These are phyloP conservation scores for Veloboletus limbatus DNA, from an alignment of 1,284 basidiomycete genomes.

Conservation along the genomic window DNA sequence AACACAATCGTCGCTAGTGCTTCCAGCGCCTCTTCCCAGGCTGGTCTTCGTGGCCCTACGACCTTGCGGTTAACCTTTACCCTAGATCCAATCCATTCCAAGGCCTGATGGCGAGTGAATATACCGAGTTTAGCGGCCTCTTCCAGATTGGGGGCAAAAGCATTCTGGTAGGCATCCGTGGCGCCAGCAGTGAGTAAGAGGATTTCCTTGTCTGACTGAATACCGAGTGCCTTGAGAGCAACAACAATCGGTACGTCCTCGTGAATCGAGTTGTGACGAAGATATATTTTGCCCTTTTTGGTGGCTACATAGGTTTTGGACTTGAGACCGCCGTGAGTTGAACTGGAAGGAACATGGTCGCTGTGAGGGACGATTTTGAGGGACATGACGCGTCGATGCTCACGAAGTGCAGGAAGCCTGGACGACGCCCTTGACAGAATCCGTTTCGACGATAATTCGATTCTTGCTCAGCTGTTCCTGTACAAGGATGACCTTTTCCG, in stretches of 20 bases:
- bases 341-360: slow-evolving; percentile 47
- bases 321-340: slow-evolving; percentile 95
- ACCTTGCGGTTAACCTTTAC: slow-evolving; percentile 87
- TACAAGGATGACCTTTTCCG: slow-evolving; percentile 98
- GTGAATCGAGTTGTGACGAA: slow-evolving; percentile 98
- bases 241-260: slow-evolving; percentile 97
- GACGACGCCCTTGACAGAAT: slow-evolving; percentile 87
- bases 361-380: slow-evolving; percentile 9
- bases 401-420: slow-evolving; percentile 97
- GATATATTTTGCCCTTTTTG: slow-evolving; percentile 91
- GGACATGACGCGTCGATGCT: slow-evolving; percentile 30
- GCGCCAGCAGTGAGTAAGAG: slow-evolving; percentile 92
- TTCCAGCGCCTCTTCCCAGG: slow-evolving; percentile 93
- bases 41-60: slow-evolving; percentile 78
- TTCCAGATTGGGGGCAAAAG: slow-evolving; percentile 92
- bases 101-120: slow-evolving; percentile 90
- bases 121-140: slow-evolving; percentile 90
- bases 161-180: slow-evolving; percentile 84
- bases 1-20: slow-evolving; percentile 96
- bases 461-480: slow-evolving; percentile 99
- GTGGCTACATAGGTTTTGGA: slow-evolving; percentile 98
- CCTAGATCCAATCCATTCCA: slow-evolving; percentile 92
- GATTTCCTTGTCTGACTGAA: slow-evolving; percentile 98
- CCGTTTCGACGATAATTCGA: slow-evolving; percentile 96
- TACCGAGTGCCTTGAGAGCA: slow-evolving; percentile 94